Evolutionary conservation across 2,329 filamentous ascomycete genomes (phyloP).

Genomic region (Scedosporium boydii): DNA sequence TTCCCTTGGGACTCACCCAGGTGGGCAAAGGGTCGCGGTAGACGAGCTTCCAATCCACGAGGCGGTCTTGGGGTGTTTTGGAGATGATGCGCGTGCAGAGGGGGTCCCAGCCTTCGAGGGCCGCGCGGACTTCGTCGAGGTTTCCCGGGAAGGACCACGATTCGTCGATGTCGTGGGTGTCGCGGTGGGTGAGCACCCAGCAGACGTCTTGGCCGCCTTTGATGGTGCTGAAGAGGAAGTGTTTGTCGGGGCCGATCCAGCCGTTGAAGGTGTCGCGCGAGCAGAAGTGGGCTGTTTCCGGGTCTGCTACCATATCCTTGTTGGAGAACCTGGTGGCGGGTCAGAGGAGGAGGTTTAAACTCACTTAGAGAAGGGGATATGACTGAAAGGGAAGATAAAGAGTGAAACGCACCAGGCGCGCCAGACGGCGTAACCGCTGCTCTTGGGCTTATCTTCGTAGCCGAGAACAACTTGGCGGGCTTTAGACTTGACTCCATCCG

Average conservation of each 20-base stretch:
- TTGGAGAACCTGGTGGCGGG: constrained; percentile 26
- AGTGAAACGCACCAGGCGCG: constrained; percentile 36
- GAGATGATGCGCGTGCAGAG: constrained; percentile 25
- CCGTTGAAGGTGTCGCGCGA: constrained; percentile 49
- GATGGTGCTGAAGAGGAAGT: constrained; percentile 48
- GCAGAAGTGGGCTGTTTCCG: constrained; percentile 43
- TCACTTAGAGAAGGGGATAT: neutral
- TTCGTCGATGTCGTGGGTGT: constrained; percentile 44
- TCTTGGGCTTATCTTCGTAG: constrained; percentile 40
- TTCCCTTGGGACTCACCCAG: constrained; percentile 21
- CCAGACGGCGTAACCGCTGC: constrained; percentile 41
- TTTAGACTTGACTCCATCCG: constrained; percentile 45
- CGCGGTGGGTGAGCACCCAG: constrained; percentile 49
- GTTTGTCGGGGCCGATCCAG: constrained; percentile 47
- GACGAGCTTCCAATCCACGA: constrained; percentile 42
- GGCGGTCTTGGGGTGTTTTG: constrained; percentile 26
- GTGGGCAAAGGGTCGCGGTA: constrained; percentile 38
- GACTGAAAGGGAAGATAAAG: no score
- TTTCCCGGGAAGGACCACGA: constrained; percentile 45
- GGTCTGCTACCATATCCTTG: constrained; percentile 40
- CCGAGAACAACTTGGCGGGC: constrained; percentile 40
- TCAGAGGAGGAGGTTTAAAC: neutral
- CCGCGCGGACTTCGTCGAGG: constrained; percentile 39
- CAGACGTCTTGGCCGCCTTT: constrained; percentile 45
- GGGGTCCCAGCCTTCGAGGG: constrained; percentile 40